Evolutionary conservation across 2,329 filamentous ascomycete genomes (phyloP).

Genomic region (Hypoxylon sp.): DNA sequence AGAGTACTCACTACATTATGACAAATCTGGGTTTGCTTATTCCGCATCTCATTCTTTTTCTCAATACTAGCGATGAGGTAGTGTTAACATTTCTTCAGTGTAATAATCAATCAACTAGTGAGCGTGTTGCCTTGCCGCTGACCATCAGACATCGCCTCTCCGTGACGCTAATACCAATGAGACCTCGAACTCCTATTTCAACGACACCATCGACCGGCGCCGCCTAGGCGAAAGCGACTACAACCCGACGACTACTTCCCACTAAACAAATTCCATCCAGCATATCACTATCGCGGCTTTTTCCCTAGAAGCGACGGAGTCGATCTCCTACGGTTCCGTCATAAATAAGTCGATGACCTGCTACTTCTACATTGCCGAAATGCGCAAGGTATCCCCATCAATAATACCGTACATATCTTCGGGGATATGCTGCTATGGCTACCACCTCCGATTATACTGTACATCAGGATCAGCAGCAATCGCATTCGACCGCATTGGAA

Average conservation of each 20-base stretch:
- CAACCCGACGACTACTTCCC: conserved; percentile 8
- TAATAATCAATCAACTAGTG: no score
- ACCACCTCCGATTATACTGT: not conserved
- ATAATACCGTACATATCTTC: not conserved
- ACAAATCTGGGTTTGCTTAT: conserved; percentile 13
- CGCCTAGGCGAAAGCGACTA: not conserved
- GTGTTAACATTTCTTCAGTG: conserved; percentile 3
- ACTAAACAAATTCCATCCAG: conserved; percentile 5
- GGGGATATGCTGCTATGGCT: not conserved
- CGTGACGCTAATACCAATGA: not conserved
- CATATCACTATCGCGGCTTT: conserved; percentile 2
- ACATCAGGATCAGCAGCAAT: not conserved
- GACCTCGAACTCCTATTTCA: conserved; percentile 2
- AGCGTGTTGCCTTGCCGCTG: conserved; percentile 6
- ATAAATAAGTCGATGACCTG: not conserved
- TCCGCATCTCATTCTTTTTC: conserved; percentile 9
- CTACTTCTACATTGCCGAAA: not conserved
- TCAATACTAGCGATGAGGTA: not conserved
- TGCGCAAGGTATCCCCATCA: not conserved
- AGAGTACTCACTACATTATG: not conserved
- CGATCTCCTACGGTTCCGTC: conserved; percentile 5
- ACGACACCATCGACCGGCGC: conserved; percentile 2
- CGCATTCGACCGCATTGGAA: not conserved
- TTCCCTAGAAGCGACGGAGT: not conserved
- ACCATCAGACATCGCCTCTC: conserved; percentile 1